phyloP scores from a whole-genome alignment of 1,284 basidiomycete species.

The Pseudozyma tsukubaensis region DNA sequence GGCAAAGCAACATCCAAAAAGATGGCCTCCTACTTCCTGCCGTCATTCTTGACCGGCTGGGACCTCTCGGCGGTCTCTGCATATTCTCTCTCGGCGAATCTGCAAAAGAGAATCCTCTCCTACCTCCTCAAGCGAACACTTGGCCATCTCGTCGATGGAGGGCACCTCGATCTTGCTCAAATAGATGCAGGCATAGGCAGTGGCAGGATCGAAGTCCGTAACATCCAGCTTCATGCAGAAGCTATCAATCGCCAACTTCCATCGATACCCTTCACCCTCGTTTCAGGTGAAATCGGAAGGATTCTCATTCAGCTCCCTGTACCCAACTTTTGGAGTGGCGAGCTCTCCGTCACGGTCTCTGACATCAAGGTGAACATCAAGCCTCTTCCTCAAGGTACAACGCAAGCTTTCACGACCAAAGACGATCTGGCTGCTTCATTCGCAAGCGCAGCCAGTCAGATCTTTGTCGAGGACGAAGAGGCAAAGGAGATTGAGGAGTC shows the following conservation, averaged over 20 bases:
- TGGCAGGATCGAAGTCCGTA: constrained; percentile 85
- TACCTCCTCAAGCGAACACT: constrained; percentile 85
- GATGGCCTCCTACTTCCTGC: constrained; percentile 49
- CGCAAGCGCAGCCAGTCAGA: constrained; percentile 45
- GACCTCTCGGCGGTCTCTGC: constrained; percentile 44
- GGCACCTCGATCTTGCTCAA: constrained; percentile 85
- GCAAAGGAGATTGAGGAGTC: constrained; percentile 50
- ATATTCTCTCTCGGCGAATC: constrained; percentile 76
- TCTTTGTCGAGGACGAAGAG: constrained; percentile 47
- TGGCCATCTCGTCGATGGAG: constrained; percentile 86
- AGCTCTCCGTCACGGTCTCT: constrained; percentile 39
- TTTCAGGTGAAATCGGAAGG: constrained; percentile 74
- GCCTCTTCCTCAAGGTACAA: not conserved
- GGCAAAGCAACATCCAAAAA: not conserved
- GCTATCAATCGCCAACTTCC: constrained; percentile 32
- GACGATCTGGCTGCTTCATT: constrained; percentile 36
- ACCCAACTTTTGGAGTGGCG: constrained; percentile 57
- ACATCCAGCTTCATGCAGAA: constrained; percentile 80
- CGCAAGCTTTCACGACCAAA: not conserved
- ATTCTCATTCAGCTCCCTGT: constrained; percentile 55
- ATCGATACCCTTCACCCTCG: constrained; percentile 76
- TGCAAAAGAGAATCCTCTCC: constrained; percentile 89
- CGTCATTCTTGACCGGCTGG: constrained; percentile 45
- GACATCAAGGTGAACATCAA: constrained; percentile 19
- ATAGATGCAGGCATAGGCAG: constrained; percentile 91